Conservation (phyloP, 208 protist genomes). For the Trypanosoma rangeli region DNA sequence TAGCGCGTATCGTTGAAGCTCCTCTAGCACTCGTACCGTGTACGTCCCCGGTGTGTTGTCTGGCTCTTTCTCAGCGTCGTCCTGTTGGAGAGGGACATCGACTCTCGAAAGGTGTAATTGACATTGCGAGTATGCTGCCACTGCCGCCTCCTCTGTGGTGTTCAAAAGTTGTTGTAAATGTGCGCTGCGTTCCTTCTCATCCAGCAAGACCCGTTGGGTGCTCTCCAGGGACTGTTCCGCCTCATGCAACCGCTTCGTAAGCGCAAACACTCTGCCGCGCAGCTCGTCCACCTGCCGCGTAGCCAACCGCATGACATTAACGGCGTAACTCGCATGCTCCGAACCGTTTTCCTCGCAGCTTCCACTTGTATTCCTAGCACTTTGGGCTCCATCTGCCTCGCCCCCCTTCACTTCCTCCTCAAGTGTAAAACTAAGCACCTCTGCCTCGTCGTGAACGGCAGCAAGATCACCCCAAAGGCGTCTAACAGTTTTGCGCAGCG, state of each 20-base stretch:
- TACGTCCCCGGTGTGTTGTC: not conserved
- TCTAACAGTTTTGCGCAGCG: not conserved
- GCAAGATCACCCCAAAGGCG: not conserved
- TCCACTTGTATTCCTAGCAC: not conserved
- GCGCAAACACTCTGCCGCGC: constrained; percentile 2
- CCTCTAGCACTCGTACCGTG: constrained; percentile 13
- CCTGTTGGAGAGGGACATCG: not conserved
- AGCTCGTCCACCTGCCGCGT: constrained; percentile 12
- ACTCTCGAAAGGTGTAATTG: not conserved
- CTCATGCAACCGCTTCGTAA: not conserved
- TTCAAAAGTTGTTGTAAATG: constrained; percentile 4
- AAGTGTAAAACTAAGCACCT: constrained; percentile 19
- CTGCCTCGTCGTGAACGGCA: constrained; percentile 9
- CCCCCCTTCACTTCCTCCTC: not conserved
- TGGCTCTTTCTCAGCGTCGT: not conserved
- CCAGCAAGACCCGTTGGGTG: not conserved
- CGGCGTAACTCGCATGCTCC: not conserved
- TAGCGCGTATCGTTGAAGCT: not conserved
- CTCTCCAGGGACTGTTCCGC: constrained; percentile 2
- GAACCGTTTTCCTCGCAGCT: not conserved
- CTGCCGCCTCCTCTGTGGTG: constrained; percentile 10
- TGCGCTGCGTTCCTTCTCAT: constrained; percentile 2
- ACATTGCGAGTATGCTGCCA: not conserved
- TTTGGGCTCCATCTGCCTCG: not conserved
- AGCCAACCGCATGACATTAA: constrained; percentile 11